phyloP scores from a whole-genome alignment of 179 eudicot genomes.

The Patellifolia procumbens region DNA sequence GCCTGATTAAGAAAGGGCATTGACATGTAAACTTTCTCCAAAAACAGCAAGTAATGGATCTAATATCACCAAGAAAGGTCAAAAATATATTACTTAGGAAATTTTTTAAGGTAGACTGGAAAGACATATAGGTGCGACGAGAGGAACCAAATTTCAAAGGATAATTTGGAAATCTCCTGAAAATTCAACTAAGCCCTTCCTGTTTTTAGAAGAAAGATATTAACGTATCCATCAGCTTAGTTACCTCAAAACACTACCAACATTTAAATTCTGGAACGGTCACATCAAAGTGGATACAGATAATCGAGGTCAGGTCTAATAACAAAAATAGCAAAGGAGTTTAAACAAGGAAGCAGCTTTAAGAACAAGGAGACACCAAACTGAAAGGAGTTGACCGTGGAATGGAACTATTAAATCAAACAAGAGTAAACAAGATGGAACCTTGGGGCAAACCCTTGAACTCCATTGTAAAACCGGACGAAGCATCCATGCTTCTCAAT shows the following conservation, averaged over 20 bases:
- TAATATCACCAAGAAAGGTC: no score
- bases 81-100: no score
- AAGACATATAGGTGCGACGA: no score
- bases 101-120: no score
- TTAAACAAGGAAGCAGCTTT: not conserved
- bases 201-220: no score
- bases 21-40: no score
- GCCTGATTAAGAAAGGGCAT: no score
- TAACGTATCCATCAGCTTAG: no score
- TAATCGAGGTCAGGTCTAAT: not conserved
- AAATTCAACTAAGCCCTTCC: no score
- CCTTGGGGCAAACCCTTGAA: constrained; percentile 95
- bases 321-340: not conserved
- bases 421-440: constrained; percentile 11
- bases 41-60: no score
- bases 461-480: constrained; percentile 95
- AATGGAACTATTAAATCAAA: not conserved
- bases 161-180: no score
- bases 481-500: constrained; percentile 83
- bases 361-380: not conserved
- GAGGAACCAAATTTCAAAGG: no score
- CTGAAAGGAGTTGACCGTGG: not conserved
- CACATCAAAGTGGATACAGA: not conserved
- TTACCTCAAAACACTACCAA: not conserved
- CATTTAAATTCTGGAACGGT: not conserved